phyloP scores from a whole-genome alignment of 495 filamentous ascomycete genomes.

The Polyplosphaeria fusca region DNA sequence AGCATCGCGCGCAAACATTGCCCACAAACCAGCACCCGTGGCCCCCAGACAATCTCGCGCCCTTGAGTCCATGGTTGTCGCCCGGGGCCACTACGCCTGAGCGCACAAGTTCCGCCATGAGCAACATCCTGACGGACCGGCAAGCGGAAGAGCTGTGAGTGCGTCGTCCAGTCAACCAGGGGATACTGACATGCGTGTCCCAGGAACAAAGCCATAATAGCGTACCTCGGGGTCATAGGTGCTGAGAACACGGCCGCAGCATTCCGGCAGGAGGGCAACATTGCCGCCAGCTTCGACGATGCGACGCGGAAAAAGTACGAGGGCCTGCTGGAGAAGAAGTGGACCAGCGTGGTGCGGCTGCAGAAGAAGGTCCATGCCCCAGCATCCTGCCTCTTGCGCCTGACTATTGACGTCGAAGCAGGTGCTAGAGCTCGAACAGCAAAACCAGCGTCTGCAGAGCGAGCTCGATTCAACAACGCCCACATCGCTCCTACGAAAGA shows the following conservation, averaged over 20 bases:
- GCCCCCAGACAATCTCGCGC: not conserved
- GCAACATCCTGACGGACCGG: conserved; percentile 69
- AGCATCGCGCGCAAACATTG: conserved; percentile 9
- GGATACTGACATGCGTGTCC: conserved; percentile 29
- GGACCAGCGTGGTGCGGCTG: conserved; percentile 85
- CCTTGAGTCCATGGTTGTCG: conserved; percentile 24
- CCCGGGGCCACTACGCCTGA: conserved; percentile 12
- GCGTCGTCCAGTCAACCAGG: not conserved
- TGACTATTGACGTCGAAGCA: conserved; percentile 41
- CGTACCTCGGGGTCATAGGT: conserved; percentile 74
- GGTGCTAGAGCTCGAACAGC: conserved; percentile 92
- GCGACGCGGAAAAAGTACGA: conserved; percentile 83
- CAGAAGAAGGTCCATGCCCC: conserved; percentile 72
- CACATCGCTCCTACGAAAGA: conserved; percentile 70
- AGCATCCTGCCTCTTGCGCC: not conserved
- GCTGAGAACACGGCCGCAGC: conserved; percentile 64
- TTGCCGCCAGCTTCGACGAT: conserved; percentile 70
- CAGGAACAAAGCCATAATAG: conserved; percentile 88
- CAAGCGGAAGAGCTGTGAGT: conserved; percentile 84
- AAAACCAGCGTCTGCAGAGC: conserved; percentile 64
- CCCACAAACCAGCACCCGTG: not conserved
- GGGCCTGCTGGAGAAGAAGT: conserved; percentile 88
- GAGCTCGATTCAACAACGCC: conserved; percentile 87
- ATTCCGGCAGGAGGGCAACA: conserved; percentile 60
- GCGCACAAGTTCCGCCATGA: conserved; percentile 52